Evolutionary conservation across 768 basidiomycete genomes (phyloP).

Genomic region (Lentinula sp.): DNA sequence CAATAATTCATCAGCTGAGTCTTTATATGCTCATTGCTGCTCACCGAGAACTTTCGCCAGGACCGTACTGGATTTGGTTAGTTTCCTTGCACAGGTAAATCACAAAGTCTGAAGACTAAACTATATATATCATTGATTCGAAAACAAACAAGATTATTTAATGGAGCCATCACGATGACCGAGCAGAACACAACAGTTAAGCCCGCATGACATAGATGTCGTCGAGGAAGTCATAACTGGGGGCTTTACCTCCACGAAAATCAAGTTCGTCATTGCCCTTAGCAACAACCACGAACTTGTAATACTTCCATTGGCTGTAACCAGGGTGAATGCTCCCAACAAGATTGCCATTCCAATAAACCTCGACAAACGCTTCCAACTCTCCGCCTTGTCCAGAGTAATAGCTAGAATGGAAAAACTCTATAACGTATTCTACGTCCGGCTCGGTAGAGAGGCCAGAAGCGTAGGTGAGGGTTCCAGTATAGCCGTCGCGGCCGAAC

Average conservation of each 20-base stretch:
- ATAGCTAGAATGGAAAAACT: slow-evolving; percentile 35
- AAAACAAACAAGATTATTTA: too few relatives aligned
- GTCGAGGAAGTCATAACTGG: slow-evolving; percentile 45
- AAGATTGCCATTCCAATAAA: slow-evolving; percentile 36
- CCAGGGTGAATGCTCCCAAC: slow-evolving; percentile 29
- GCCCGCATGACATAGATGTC: slow-evolving; percentile 24
- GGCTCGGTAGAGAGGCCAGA: slow-evolving; percentile 25
- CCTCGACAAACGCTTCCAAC: slow-evolving; percentile 27
- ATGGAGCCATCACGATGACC: too few relatives aligned
- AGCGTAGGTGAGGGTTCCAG: slow-evolving; percentile 31
- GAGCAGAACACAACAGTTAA: slow-evolving; percentile 1
- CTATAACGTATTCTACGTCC: slow-evolving; percentile 31
- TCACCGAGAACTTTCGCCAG: too few relatives aligned
- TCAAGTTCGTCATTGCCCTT: slow-evolving; percentile 30
- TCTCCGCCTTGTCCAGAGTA: slow-evolving; percentile 21
- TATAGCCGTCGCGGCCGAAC: slow-evolving; percentile 24
- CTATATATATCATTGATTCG: too few relatives aligned
- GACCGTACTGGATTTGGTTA: too few relatives aligned
- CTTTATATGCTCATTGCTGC: too few relatives aligned
- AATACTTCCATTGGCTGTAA: slow-evolving; percentile 30
- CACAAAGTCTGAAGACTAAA: too few relatives aligned
- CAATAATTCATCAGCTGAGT: too few relatives aligned
- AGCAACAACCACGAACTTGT: slow-evolving; percentile 27
- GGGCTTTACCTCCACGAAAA: slow-evolving; percentile 38
- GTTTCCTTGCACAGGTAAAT: too few relatives aligned